phyloP scores from a whole-genome alignment of 139 green algal genomes.

The Helicosporidium sp. region DNA sequence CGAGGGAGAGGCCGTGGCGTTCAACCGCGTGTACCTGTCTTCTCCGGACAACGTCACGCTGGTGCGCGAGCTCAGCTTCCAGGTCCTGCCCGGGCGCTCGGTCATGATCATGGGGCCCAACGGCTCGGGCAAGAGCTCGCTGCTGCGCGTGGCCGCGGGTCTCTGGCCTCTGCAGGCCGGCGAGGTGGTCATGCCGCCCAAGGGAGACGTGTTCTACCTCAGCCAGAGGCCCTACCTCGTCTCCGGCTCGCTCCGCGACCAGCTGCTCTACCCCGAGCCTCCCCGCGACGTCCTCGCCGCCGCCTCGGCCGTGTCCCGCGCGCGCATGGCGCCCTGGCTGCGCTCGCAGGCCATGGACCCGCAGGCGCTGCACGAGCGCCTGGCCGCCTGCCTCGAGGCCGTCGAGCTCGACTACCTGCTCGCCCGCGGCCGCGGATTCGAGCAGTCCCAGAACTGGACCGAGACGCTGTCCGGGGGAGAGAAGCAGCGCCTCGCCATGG shows the following conservation, averaged over 20 bases:
- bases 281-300: constrained; percentile 33
- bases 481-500: constrained; percentile 81
- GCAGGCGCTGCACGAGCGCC: constrained; percentile 26
- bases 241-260: constrained; percentile 55
- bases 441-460: constrained; percentile 48
- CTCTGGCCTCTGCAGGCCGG: constrained; percentile 66
- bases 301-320: constrained; percentile 7
- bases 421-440: constrained; percentile 27
- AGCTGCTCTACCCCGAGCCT: constrained; percentile 73
- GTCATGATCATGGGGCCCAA: constrained; percentile 82
- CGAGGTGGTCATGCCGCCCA: constrained; percentile 24
- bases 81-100: constrained; percentile 34
- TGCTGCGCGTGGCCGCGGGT: constrained; percentile 54
- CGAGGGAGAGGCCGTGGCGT: constrained; percentile 20
- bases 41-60: constrained; percentile 62
- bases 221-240: constrained; percentile 68
- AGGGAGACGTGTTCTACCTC: constrained; percentile 65
- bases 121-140: constrained; percentile 60
- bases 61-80: constrained; percentile 63
- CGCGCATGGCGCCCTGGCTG: constrained; percentile 9
- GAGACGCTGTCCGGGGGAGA: constrained; percentile 71
- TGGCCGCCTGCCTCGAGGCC: constrained; percentile 38
- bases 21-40: constrained; percentile 57
- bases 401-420: constrained; percentile 78
- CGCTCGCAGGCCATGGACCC: neutral